Base-by-base conservation (phyloP, 2,329 filamentous ascomycete genomes). In the Cytospora paraplurivora region DNA sequence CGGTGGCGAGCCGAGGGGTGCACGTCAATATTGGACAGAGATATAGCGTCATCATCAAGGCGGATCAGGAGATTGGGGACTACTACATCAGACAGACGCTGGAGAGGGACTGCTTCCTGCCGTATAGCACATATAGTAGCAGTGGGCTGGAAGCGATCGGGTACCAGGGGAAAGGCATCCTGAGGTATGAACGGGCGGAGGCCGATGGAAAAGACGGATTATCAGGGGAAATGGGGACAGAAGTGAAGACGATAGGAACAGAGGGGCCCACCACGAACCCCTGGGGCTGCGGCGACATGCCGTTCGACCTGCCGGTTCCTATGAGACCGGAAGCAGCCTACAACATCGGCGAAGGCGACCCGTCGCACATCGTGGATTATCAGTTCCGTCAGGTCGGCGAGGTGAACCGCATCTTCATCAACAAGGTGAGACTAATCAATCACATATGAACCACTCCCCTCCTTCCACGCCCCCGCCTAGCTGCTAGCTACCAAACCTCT, bases 21-120 rank as follows among this genome's bases (percentile, higher is more conserved):
- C 77, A 76, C 47, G 64, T 78, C 50, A 76, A 77, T 57, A 70
- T 77, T 0, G 77, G 76, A 1, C 77, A 79, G 68, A 73, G 77
- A 5, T 76, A 71, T 49, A 75, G 73, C 7, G 73, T 78, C 7
- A 59, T 78, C n/a, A 38, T 79, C 17, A 67, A 61, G 13, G 72
- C 76, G 11, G 69, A 75, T 67, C 73, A 74, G 66, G 63, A 68
- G 1, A 57, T 62, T 0, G 74, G 74, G 0, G 73, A 73, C 64
- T 78, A 78, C 63, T 67, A 69, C 47, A 73, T 78, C 51, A 72
- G 76, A 52, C 79, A 76, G 1, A 71, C 72, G 33, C 62, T 76
- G 19, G 73, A 73, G 17, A 59, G 68, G 44, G 71, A 72, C 2
- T 76, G 74, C 35, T 76, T 76, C 64, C 65, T 76, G 41, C 74